Percentiles rank a stretch among this genome's conserved stretches.
These are phyloP conservation scores for Colletotrichum agaves DNA, from an alignment of 2,329 filamentous ascomycete species.

Conservation along the genomic window DNA sequence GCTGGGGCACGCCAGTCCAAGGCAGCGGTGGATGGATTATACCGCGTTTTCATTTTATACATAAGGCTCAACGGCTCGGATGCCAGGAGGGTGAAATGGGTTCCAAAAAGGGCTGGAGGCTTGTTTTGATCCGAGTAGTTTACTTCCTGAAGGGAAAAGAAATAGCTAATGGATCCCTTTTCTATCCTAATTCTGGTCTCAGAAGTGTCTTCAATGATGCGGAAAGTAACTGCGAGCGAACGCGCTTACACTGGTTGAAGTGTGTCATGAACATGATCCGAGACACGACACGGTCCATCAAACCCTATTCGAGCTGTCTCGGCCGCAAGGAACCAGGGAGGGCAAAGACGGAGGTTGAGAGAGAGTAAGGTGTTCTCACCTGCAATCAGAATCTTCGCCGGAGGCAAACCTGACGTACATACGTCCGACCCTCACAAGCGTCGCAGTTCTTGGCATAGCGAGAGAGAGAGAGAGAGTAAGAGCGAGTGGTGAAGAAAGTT, in stretches of 20 bases:
- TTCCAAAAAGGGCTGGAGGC: conserved; percentile 12
- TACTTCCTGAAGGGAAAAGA: conserved; percentile 18
- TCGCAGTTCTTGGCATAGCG: too few species aligned
- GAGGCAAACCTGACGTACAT: too few species aligned
- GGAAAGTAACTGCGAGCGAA: neutral
- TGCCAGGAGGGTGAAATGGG: neutral
- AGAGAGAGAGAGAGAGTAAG: too few species aligned
- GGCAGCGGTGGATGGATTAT: neutral
- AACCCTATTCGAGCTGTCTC: neutral
- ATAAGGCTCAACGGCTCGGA: conserved; percentile 23
- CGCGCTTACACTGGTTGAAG: neutral
- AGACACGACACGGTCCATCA: neutral
- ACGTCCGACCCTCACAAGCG: too few species aligned
- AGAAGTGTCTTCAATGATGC: neutral
- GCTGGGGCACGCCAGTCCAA: conserved; percentile 1
- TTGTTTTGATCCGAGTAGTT: neutral
- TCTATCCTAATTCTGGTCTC: conserved; percentile 1
- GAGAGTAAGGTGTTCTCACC: too few species aligned
- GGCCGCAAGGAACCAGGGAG: neutral
- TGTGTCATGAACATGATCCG: neutral
- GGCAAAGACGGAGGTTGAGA: too few species aligned
- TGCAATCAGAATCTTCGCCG: too few species aligned
- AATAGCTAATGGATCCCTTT: conserved; percentile 35
- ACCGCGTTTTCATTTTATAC: conserved; percentile 17
- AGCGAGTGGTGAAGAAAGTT: too few species aligned